Evolutionary conservation across 1,284 basidiomycete genomes (phyloP).

Genomic region (Microbotryomycetes sp.): DNA sequence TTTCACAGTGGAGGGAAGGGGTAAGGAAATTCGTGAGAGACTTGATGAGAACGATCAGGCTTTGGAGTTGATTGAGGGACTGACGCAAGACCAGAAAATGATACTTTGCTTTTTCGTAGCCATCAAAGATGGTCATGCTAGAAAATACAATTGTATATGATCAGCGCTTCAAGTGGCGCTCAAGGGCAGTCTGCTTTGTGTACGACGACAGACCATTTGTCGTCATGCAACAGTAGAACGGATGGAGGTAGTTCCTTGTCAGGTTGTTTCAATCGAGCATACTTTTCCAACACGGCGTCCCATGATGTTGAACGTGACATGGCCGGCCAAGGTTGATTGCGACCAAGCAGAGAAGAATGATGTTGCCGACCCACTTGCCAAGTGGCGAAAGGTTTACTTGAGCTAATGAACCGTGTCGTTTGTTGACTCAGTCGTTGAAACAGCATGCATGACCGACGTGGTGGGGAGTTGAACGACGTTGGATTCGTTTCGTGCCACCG

Average conservation of each 20-base stretch:
- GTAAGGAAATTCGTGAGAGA: conserved; percentile 70
- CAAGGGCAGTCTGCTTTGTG: neutral
- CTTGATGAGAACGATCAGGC: conserved; percentile 41
- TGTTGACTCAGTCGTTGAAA: neutral
- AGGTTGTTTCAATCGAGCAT: conserved; percentile 54
- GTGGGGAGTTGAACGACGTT: neutral
- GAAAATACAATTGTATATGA: neutral
- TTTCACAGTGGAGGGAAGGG: conserved; percentile 43
- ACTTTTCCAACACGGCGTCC: conserved; percentile 54
- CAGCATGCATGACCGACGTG: neutral
- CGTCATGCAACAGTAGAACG: conserved; percentile 57
- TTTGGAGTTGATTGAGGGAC: conserved; percentile 8
- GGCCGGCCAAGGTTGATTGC: conserved; percentile 21
- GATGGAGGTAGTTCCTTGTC: conserved; percentile 52
- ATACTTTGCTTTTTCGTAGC: conserved; percentile 59
- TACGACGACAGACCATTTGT: conserved; percentile 37
- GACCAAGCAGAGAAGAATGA: conserved; percentile 16
- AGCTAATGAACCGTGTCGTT: neutral
- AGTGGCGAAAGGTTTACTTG: neutral
- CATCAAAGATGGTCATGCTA: conserved; percentile 73
- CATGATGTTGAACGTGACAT: conserved; percentile 14
- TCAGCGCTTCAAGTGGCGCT: no score
- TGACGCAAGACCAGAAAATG: conserved; percentile 25
- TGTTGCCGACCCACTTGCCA: no score
- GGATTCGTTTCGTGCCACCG: neutral